Evolutionary conservation across 495 filamentous ascomycete species (phyloP).

Genomic region (Aspergillus carlsbadensis): DNA sequence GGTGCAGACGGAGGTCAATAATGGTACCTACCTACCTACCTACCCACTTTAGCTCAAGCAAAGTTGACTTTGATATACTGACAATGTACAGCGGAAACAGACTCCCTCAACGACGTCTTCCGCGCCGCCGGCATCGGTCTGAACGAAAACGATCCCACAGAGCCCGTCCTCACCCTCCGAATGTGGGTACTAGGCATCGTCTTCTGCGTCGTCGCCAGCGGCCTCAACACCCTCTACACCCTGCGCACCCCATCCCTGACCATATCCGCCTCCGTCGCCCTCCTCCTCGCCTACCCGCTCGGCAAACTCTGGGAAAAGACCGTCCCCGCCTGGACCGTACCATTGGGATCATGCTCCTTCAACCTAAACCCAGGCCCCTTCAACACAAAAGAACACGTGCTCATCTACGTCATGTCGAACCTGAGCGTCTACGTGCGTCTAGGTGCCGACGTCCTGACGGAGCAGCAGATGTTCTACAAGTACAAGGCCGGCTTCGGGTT

Average conservation of each 20-base stretch:
- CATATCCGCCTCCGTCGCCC: slow-evolving; percentile 58
- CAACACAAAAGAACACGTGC: slow-evolving; percentile 64
- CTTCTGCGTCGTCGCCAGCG: slow-evolving; percentile 57
- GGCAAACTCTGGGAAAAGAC: slow-evolving; percentile 52
- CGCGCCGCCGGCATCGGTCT: slow-evolving; percentile 28
- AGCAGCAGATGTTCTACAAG: slow-evolving; percentile 61
- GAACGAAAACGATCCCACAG: slow-evolving; percentile 22
- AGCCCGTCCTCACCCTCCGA: slow-evolving; percentile 58
- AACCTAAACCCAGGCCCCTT: slow-evolving; percentile 67
- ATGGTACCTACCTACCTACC: too few relatives aligned
- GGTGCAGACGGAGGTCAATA: too few relatives aligned
- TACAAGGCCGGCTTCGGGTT: slow-evolving; percentile 59
- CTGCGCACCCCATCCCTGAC: slow-evolving; percentile 52
- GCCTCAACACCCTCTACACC: slow-evolving; percentile 65
- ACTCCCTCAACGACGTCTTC: slow-evolving; percentile 23
- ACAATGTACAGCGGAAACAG: slow-evolving; percentile 14
- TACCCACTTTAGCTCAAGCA: too few relatives aligned
- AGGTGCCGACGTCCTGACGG: slow-evolving; percentile 61
- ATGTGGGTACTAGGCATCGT: slow-evolving; percentile 64
- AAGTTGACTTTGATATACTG: too few relatives aligned
- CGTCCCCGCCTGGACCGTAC: slow-evolving; percentile 49
- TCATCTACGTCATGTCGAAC: slow-evolving; percentile 64
- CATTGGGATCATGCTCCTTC: slow-evolving; percentile 46
- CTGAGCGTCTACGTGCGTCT: slow-evolving; percentile 54
- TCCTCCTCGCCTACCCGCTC: slow-evolving; percentile 64